Evolutionary conservation across 164 flowering plant species (phyloP), one percentile per base, ranked within the genome.

Genomic region (Annona cherimola): DNA sequence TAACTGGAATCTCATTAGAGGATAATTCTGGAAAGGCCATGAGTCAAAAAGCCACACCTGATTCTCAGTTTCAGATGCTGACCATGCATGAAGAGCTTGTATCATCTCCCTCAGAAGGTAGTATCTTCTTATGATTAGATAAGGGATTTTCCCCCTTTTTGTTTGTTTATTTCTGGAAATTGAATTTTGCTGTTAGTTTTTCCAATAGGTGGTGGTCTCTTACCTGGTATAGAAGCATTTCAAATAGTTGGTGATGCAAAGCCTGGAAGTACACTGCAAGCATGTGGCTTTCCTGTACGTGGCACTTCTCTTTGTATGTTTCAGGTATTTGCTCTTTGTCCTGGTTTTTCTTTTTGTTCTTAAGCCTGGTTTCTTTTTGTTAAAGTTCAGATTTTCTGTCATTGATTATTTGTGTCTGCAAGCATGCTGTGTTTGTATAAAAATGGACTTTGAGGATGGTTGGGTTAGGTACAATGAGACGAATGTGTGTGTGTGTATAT

Each of bases 281-380:
- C 92, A 55, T 92, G 99, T 83, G 99, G 99, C 20, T 91, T 65
- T 82, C 97, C 93, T 67, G 88, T 87, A 20, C 85, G 89, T 26
- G 97, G 98, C 66, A 93, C 97, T 76, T 83, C 97, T 73, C 90
- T 91, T 66, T 95, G 99, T 74, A 91, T 95, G 84, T 95, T 95
- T 83, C 96, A 94, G 95, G 97, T 94, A 76, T 74, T 45, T 69
- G 3, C 4, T 60, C 54, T 20, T 43, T 55, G 63, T 61, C 42
- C 2, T 42, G 45, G 14, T 50, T 50, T 64, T 14, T 14, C 11
- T 54, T 57, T 26, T n/a, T n/a, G 19, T 62, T 11, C 43, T 4
- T 54, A 6, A 5, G 40, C 69, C 43, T 12, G 61, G 5, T 14
- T 65, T 69, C 35, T 61, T 65, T 12, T 55, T 16, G 26, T 59